Conservation (phyloP, 192 early-diverging fungal genomes). For the Backusella liffmaniae region DNA sequence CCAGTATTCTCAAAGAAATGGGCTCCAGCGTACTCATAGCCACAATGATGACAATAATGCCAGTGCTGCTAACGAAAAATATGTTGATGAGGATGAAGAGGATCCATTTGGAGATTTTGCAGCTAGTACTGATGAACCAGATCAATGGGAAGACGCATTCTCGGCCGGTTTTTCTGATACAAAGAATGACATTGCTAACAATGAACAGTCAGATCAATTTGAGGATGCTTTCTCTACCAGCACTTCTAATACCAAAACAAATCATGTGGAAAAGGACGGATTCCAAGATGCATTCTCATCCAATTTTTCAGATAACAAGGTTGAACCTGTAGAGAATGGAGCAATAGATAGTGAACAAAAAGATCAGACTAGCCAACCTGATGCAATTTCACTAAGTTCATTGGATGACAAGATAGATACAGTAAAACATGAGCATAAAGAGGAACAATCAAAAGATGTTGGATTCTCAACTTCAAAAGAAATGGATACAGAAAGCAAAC, state of each 20-base stretch:
- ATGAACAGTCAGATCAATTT: background rate
- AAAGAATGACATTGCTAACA: background rate
- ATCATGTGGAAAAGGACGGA: background rate
- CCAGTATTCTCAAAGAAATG: background rate
- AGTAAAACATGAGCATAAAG: background rate
- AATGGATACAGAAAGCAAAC: background rate
- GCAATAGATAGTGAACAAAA: background rate
- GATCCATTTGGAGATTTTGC: slow-evolving; percentile 17
- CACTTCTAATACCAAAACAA: background rate
- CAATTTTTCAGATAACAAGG: slow-evolving; percentile 6
- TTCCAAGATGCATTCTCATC: slow-evolving; percentile 1
- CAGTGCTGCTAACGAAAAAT: background rate
- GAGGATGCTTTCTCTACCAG: slow-evolving; percentile 8
- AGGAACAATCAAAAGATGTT: background rate
- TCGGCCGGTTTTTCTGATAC: background rate
- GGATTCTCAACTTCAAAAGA: background rate
- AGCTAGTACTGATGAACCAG: background rate
- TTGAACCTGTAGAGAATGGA: background rate
- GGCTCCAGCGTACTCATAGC: background rate
- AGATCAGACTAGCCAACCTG: background rate
- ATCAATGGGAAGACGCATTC: slow-evolving; percentile 13
- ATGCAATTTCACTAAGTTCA: background rate
- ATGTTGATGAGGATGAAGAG: background rate
- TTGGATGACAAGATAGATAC: background rate
- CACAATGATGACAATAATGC: background rate